Evolutionary conservation across 345 rosid species (phyloP), one percentile per base, ranked within the genome.

Genomic region (Leavenworthia alabamica): DNA sequence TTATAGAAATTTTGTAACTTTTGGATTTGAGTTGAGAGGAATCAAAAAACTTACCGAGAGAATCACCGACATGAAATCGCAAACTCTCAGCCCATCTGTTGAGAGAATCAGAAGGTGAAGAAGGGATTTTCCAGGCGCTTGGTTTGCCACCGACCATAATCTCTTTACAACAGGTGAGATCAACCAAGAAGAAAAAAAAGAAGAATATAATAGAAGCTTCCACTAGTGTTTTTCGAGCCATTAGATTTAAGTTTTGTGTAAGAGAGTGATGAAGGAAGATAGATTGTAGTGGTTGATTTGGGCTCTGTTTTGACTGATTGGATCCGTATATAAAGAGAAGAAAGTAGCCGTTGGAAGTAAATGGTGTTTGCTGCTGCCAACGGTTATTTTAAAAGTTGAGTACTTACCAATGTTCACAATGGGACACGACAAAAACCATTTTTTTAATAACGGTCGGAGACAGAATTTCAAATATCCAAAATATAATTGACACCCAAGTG

Each of bases 61-160:
- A 56, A 57, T 89, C 91, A 12, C 88, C 91, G 2, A 84, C 59
- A 40, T 56, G 78, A 67, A 89, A 86, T 8, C 89, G 86, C 11
- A 82, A 44, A 5, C 45, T 76, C 66, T 68, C 82, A 45, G 95
- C 96, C 96, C 96, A 89, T 65, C 68, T 59, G 70, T 84, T 81
- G 60, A 89, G 91, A 4, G 91, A 77, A 56, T 81, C 84, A n/a
- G 95, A 58, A 62, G 86, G 75, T 0, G 89, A 84, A 51, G 84
- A 78, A 3, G 86, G 89, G 60, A 79, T 44, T 54, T 80, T 81
- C 89, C 89, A 84, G 10, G 78, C 79, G 12, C 44, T 78, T 10
- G 67, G 4, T 56, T 79, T 78, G 64, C 83, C 83, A 11, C 89
- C 89, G 9, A 81, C 83, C 50, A 81, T 2, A 39, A 81, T 44